A percentile compares a stretch with the other conserved stretches of the same genome.
Conservation (phyloP, 805 yeast genomes). For the Kazachstania africana region DNA sequence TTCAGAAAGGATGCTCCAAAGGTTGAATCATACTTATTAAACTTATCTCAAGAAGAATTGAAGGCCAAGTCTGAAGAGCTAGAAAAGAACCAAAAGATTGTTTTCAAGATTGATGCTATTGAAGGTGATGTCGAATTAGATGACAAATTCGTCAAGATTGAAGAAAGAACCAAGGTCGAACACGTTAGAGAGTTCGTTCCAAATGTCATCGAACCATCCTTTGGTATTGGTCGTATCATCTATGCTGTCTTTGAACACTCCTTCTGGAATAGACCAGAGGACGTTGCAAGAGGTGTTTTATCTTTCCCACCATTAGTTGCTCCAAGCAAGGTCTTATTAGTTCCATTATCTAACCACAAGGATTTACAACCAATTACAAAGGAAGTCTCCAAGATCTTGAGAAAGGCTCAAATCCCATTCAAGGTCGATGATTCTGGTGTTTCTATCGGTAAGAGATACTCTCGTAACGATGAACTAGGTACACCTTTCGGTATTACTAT, state of each 20-base stretch:
- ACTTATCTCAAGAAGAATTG: conserved; percentile 75
- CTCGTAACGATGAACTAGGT: conserved; percentile 97
- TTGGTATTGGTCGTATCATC: conserved; percentile 96
- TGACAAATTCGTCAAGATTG: conserved; percentile 58
- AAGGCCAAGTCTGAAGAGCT: conserved; percentile 67
- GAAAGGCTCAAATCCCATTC: conserved; percentile 77
- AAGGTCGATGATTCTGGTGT: conserved; percentile 96
- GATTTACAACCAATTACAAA: conserved; percentile 67
- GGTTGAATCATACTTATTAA: conserved; percentile 68
- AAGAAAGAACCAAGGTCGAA: conserved; percentile 67
- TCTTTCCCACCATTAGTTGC: conserved; percentile 94
- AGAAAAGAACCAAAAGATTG: conserved; percentile 46
- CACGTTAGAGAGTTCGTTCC: conserved; percentile 94
- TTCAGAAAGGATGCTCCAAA: conserved; percentile 94
- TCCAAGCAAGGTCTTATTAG: conserved; percentile 92
- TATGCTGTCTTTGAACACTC: conserved; percentile 88
- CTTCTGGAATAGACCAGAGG: conserved; percentile 91
- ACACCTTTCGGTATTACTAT: conserved; percentile 97
- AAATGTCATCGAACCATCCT: conserved; percentile 96
- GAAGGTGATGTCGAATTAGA: conserved; percentile 61
- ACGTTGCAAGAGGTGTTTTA: conserved; percentile 75
- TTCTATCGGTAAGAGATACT: conserved; percentile 94
- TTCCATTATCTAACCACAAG: conserved; percentile 81
- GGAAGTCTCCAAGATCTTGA: conserved; percentile 57
- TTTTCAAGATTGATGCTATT: conserved; percentile 55